Base-by-base conservation (phyloP, 2,329 filamentous ascomycete species). In the Plenodomus biglobosus region DNA sequence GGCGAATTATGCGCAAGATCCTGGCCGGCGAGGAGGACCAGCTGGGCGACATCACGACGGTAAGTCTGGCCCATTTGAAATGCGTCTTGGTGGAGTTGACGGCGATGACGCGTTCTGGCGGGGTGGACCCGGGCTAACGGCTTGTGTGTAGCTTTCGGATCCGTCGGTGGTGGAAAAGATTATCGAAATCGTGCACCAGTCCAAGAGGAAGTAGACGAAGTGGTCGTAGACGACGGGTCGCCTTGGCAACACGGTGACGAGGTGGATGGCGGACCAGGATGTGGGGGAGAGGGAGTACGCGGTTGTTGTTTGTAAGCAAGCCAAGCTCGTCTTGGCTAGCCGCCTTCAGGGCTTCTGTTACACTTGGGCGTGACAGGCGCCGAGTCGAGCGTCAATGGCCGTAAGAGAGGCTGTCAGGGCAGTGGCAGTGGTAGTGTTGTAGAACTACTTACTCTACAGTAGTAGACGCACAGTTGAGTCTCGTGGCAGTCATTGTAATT, bases 21-120 rank as follows among this genome's bases (percentile, higher is more conserved):
- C 76, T 99, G 61, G 92, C 92, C 15, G 92, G 92, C 30, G 94
- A 99, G 79, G 92, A 96, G 76, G 94, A 99, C 73, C 92, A 95
- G 75, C 80, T 99, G 44, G 94, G 94, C 63, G 94, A 99, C 69
- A 95, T 81, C 30, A 89, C 88, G 17, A 97, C 94, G 59, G 90
- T 95, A 80, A 78, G 87, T 32, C 15, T 42, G n/a, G n/a, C n/a
- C 39, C n/a, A 48, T 35, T 49, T 44, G 19, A 24, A 39, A 34
- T 11, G 8, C 27, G 35, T 44, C 13, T 41, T 42, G 22, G 10
- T 48, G 46, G 53, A 52, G 40, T 34, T 32, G 51, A 42, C 34
- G 45, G 40, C 38, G 58, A 60, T 66, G 59, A 66, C 66, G 68
- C 66, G 62, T 68, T 60, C 42, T 8, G 38, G 47, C 50, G 49